Percentiles rank a stretch among this genome's conserved stretches.
Conservation (phyloP, 768 basidiomycete genomes). For the Gymnopilus dilepis region DNA sequence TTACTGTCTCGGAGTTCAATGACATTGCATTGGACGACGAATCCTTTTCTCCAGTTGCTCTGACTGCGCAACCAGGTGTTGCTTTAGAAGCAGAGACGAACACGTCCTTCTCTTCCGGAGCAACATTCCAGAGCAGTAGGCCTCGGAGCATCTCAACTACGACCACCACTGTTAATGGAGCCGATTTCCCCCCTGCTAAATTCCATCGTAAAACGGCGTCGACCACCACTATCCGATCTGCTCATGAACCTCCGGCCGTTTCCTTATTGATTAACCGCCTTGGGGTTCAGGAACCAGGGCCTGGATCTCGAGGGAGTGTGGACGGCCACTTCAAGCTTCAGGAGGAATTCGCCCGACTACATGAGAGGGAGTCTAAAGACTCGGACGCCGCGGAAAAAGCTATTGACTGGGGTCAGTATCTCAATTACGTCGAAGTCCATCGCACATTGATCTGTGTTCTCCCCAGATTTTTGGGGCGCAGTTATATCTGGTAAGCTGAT, state of each 20-base stretch:
- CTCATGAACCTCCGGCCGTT: conserved; percentile 40
- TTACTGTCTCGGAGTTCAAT: conserved; percentile 67
- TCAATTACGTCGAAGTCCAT: too few relatives aligned
- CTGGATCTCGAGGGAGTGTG: conserved; percentile 50
- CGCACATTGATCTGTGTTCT: too few relatives aligned
- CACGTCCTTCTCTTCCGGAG: neutral
- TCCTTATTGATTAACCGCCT: conserved; percentile 62
- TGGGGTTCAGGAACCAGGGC: conserved; percentile 53
- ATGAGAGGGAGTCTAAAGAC: conserved; percentile 53
- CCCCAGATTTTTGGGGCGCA: conserved; percentile 89
- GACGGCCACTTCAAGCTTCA: conserved; percentile 76
- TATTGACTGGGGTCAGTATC: conserved; percentile 79
- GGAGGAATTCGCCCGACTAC: conserved; percentile 75
- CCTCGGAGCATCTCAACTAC: conserved; percentile 19
- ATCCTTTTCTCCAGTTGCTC: conserved; percentile 41
- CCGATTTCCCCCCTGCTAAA: conserved; percentile 25
- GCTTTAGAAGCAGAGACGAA: conserved; percentile 7
- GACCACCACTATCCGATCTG: conserved; percentile 59
- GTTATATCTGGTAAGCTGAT: conserved; percentile 77
- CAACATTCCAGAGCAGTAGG: conserved; percentile 11
- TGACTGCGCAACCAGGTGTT: conserved; percentile 31
- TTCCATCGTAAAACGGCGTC: conserved; percentile 71
- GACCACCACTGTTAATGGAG: neutral
- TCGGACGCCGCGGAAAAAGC: conserved; percentile 43
- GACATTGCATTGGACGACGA: conserved; percentile 65